Conservation (phyloP, 768 basidiomycete species). For the Russula sp. region DNA sequence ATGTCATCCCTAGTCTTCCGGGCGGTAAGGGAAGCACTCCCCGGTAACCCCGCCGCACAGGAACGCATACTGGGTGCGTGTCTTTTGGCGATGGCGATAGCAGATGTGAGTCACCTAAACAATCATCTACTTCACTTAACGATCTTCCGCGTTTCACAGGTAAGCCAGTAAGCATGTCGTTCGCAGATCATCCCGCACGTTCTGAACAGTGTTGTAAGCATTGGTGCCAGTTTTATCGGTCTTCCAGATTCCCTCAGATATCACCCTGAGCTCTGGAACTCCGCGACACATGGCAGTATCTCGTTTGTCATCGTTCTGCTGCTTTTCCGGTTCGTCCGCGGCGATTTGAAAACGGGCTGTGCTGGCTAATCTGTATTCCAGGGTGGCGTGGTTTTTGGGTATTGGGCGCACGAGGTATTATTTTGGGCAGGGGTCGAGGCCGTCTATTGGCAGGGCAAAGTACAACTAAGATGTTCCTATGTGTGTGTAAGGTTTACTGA, state of each 20-base stretch:
- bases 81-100: slow-evolving; percentile 60
- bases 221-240: slow-evolving; percentile 52
- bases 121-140: background rate
- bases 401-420: slow-evolving; percentile 40
- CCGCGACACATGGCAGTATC: slow-evolving; percentile 75
- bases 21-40: slow-evolving; percentile 58
- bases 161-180: slow-evolving; percentile 52
- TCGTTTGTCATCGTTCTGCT: slow-evolving; percentile 58
- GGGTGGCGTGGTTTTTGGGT: slow-evolving; percentile 43
- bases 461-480: background rate
- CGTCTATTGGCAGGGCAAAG: slow-evolving; percentile 7
- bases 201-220: slow-evolving; percentile 40
- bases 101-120: slow-evolving; percentile 54
- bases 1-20: slow-evolving; percentile 68
- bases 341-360: background rate
- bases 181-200: background rate
- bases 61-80: slow-evolving; percentile 66
- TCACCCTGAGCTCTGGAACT: slow-evolving; percentile 57
- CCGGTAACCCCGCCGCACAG: slow-evolving; percentile 55
- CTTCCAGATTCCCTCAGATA: slow-evolving; percentile 57
- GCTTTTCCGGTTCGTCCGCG: slow-evolving; percentile 48
- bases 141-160: slow-evolving; percentile 37
- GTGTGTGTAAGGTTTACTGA: background rate
- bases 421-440: slow-evolving; percentile 32
- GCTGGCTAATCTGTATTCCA: slow-evolving; percentile 18